These are phyloP conservation scores for Oldenlandia corymbosa DNA, from an alignment of 257 asterid genomes.

Conservation along the genomic window DNA sequence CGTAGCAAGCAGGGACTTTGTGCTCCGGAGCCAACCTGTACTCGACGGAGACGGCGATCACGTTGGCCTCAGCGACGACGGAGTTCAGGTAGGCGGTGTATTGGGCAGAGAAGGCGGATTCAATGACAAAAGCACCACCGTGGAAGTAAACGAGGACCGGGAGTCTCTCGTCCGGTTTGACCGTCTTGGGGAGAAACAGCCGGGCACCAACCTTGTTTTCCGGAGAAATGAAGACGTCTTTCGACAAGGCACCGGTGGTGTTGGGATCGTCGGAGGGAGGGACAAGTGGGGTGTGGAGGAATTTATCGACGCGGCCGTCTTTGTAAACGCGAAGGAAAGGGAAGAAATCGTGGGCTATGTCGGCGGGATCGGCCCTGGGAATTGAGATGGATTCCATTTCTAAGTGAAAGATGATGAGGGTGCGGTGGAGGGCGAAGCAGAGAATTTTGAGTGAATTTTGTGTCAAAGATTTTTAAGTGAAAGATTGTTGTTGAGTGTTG, in stretches of 20 bases:
- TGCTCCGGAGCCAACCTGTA: conserved; percentile 70
- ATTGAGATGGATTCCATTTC: not conserved
- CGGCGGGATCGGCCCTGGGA: conserved; percentile 3
- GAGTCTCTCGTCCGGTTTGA: conserved; percentile 25
- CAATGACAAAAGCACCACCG: conserved; percentile 65
- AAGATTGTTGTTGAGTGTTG: too few species aligned
- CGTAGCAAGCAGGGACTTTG: conserved; percentile 60
- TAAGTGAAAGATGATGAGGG: too few species aligned
- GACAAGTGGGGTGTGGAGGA: conserved; percentile 6
- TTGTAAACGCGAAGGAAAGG: conserved; percentile 40
- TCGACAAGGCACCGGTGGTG: conserved; percentile 39
- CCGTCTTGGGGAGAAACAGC: conserved; percentile 46
- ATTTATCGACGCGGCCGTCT: conserved; percentile 47
- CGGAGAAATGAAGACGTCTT: conserved; percentile 47
- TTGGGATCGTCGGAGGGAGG: conserved; percentile 47
- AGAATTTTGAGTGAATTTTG: too few species aligned
- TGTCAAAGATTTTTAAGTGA: too few species aligned
- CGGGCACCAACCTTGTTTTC: conserved; percentile 40
- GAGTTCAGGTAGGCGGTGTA: conserved; percentile 41
- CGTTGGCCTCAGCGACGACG: conserved; percentile 43
- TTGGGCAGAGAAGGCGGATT: conserved; percentile 50
- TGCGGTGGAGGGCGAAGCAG: too few species aligned
- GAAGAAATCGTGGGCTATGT: conserved; percentile 34
- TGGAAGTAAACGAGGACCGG: conserved; percentile 69
- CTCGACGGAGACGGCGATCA: conserved; percentile 55